These are phyloP conservation scores for Pythium phragmiticola DNA, from an alignment of 352 stramenopile species.

Conservation along the genomic window DNA sequence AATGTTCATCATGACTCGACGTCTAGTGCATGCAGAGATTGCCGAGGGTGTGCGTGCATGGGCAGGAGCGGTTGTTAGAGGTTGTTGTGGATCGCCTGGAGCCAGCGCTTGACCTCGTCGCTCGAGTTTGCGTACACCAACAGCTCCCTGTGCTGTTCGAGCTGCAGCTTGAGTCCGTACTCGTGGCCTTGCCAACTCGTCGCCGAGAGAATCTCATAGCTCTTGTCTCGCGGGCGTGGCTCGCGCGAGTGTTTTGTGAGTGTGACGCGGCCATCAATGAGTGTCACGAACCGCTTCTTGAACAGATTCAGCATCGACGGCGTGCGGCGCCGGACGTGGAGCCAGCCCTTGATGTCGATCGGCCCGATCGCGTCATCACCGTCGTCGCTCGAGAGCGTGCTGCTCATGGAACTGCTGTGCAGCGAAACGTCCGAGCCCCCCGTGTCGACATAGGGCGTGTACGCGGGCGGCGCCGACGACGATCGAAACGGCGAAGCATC, in stretches of 20 bases:
- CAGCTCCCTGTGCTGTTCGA: conserved; percentile 58
- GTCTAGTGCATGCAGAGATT: not conserved
- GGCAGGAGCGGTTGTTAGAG: not conserved
- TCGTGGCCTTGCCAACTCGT: conserved; percentile 38
- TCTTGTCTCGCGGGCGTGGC: conserved; percentile 37
- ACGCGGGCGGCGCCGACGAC: not conserved
- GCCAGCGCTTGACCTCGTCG: conserved; percentile 49
- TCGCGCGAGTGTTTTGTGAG: conserved; percentile 35
- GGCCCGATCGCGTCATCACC: conserved; percentile 30
- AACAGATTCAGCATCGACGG: conserved; percentile 32
- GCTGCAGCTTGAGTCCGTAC: conserved; percentile 46
- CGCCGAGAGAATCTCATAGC: conserved; percentile 48
- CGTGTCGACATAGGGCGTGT: not conserved
- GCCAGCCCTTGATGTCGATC: conserved; percentile 44
- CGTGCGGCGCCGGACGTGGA: conserved; percentile 35
- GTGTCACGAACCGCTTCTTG: conserved; percentile 58
- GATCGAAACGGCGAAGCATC: conserved; percentile 23
- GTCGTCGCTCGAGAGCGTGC: conserved; percentile 42
- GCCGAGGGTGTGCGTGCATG: not conserved
- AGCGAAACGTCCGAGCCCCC: conserved; percentile 27
- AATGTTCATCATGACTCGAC: not conserved
- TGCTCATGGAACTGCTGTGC: conserved; percentile 31
- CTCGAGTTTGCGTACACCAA: conserved; percentile 44
- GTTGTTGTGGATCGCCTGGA: conserved; percentile 47
- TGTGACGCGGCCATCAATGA: conserved; percentile 44